Evolutionary conservation across 108 stramenopile genomes (phyloP).

Genomic region (Fragilaria crotonensis): DNA sequence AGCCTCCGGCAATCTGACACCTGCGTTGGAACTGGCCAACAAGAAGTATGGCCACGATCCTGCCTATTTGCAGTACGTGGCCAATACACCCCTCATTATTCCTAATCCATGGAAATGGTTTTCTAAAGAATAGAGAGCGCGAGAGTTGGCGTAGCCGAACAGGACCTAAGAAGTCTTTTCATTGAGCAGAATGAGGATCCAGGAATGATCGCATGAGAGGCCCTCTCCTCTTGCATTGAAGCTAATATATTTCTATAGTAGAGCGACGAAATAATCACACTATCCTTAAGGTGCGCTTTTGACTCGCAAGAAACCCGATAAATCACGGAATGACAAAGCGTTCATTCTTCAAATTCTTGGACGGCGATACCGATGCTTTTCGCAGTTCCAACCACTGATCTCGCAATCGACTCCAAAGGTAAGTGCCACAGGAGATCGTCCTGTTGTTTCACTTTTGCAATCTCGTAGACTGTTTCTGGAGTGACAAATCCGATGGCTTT

Average conservation of each 20-base stretch:
- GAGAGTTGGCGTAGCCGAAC: too few species aligned
- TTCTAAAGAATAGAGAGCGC: too few species aligned
- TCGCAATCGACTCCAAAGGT: slow-evolving; percentile 73
- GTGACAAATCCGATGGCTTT: slow-evolving; percentile 63
- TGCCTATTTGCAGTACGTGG: slow-evolving; percentile 35
- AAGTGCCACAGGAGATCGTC: slow-evolving; percentile 73
- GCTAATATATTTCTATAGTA: too few species aligned
- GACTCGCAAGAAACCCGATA: too few species aligned
- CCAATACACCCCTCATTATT: slow-evolving; percentile 46
- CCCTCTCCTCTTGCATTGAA: too few species aligned
- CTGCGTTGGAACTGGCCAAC: slow-evolving; percentile 32
- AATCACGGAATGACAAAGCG: too few species aligned
- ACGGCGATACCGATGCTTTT: slow-evolving; percentile 69
- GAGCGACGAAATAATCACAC: too few species aligned
- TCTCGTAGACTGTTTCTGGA: slow-evolving; percentile 87
- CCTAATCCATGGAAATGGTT: slow-evolving; percentile 22
- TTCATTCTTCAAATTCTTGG: slow-evolving; percentile 27
- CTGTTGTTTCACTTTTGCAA: slow-evolving; percentile 83
- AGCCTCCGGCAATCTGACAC: slow-evolving; percentile 44
- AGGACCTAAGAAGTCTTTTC: too few species aligned
- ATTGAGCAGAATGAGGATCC: too few species aligned
- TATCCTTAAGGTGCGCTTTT: too few species aligned
- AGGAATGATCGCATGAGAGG: too few species aligned
- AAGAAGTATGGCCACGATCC: slow-evolving; percentile 53
- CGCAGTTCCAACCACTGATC: slow-evolving; percentile 78